Base-by-base conservation (phyloP, 371 early-diverging fungal species). In the Rhizopus delemar region DNA sequence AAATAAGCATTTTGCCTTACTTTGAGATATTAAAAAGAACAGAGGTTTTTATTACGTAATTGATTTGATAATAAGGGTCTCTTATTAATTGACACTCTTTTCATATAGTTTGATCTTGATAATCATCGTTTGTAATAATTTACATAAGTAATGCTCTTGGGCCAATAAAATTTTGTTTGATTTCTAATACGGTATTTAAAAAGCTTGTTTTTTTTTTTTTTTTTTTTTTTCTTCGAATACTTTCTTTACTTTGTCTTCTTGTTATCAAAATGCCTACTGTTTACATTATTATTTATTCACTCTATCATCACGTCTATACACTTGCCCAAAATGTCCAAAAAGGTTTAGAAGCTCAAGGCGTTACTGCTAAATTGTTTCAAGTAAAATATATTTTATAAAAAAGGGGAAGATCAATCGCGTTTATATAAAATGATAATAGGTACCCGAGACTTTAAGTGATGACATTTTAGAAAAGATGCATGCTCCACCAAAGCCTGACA, bases 251-350 rank as follows among this genome's bases (percentile, higher is more conserved):
- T 43, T 43, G n/a, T 43, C 15, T n/a, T 43, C n/a, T n/a, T 36
- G 1, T 43, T 15, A 5, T 43, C 13, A 43, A 43, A 43, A 48
- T 48, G 48, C 48, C 77, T 38, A 85, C 77, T 49, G 77, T 89
- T 38, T 80, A 75, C 63, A 85, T 89, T 51, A 71, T 89, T 16
- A 77, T 80, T 65, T 87, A 93, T 74, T 81, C 91, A 8, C 73
- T 84, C 16, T 92, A 89, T 72, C 86, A 88, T 46, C 94, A 94
- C 73, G 73, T 91, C 53, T 77, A 84, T 56, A 83, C 81, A 16
- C 59, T 94, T 6, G 90, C 90, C n/a, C 57, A 83, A 28, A 72
- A 71, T 6, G 71, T 89, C 31, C 77, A 82, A 60, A 69, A 86
- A 65, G 76, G 87, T 4, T 65, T 84, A 31, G 85, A 90, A 46